Percentiles rank a stretch among this genome's conserved stretches.
Conservation (phyloP, 495 filamentous ascomycete species). For the Arthonia radiata region DNA sequence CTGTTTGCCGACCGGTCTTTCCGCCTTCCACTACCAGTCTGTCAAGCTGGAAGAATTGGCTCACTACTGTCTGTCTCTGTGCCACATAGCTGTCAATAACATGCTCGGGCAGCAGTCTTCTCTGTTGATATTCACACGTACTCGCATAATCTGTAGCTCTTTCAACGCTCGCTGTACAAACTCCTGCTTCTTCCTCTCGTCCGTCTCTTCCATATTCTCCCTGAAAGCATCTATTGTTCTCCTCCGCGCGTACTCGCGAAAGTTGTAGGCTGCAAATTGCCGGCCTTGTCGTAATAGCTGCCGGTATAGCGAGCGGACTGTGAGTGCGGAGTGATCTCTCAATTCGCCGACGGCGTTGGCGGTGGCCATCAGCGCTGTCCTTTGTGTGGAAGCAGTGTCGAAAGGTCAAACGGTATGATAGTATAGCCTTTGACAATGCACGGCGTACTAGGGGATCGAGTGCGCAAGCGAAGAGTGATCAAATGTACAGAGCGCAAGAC, state of each 20-base stretch:
- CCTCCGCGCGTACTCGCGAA: constrained; percentile 83
- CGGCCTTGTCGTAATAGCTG: constrained; percentile 67
- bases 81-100: too few relatives aligned
- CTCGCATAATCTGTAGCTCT: constrained; percentile 80
- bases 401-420: too few relatives aligned
- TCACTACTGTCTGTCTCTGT: constrained; percentile 84
- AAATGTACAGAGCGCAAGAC: too few relatives aligned
- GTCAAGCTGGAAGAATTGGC: constrained; percentile 85
- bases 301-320: too few relatives aligned
- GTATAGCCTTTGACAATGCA: too few relatives aligned
- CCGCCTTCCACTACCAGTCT: constrained; percentile 82
- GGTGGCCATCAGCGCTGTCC: too few relatives aligned
- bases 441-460: too few relatives aligned
- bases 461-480: too few relatives aligned
- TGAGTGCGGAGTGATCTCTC: too few relatives aligned
- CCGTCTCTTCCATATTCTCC: constrained; percentile 38
- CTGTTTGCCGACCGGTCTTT: constrained; percentile 50
- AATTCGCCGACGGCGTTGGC: too few relatives aligned
- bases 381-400: too few relatives aligned
- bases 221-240: constrained; percentile 73
- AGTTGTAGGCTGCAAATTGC: constrained; percentile 87
- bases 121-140: constrained; percentile 19
- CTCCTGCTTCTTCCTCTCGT: constrained; percentile 63
- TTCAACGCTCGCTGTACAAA: constrained; percentile 70
- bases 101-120: constrained; percentile 1